These are phyloP conservation scores for Podospora appendiculata DNA, from an alignment of 495 filamentous ascomycete genomes.

Conservation along the genomic window DNA sequence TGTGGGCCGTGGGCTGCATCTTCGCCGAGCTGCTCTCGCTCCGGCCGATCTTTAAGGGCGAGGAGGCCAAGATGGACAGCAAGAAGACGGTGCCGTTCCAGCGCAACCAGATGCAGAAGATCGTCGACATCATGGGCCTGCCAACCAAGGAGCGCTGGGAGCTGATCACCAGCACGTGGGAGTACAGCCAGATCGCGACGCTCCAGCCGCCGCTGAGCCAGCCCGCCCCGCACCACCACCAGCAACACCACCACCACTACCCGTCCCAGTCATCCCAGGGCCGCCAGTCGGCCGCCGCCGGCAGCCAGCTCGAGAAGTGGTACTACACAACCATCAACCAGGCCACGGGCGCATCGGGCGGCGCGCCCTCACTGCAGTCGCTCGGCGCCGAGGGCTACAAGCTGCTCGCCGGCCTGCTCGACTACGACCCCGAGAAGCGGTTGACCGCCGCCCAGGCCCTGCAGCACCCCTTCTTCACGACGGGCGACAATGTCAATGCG, in stretches of 20 bases:
- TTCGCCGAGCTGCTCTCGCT: slow-evolving; percentile 90
- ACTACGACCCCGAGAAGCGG: slow-evolving; percentile 87
- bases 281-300: slow-evolving; percentile 6
- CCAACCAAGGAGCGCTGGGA: slow-evolving; percentile 89
- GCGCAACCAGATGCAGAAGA: slow-evolving; percentile 97
- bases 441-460: slow-evolving; percentile 80
- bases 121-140: slow-evolving; percentile 88
- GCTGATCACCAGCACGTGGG: slow-evolving; percentile 68
- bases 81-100: slow-evolving; percentile 98
- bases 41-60: slow-evolving; percentile 95
- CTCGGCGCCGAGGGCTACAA: slow-evolving; percentile 74
- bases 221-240: slow-evolving; percentile 30
- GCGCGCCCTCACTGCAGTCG: slow-evolving; percentile 30
- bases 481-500: slow-evolving; percentile 52
- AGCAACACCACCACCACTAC: slow-evolving; percentile 47
- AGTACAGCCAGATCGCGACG: slow-evolving; percentile 67
- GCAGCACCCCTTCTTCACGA: slow-evolving; percentile 77
- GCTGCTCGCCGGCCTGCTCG: slow-evolving; percentile 70
- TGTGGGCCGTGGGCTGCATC: slow-evolving; percentile 97
- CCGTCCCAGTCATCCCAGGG: slow-evolving; percentile 35
- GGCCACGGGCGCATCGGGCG: slow-evolving; percentile 35
- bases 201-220: slow-evolving; percentile 46
- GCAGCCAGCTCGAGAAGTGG: slow-evolving; percentile 47
- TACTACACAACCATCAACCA: slow-evolving; percentile 46
- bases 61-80: slow-evolving; percentile 97